A percentile compares a stretch with the other conserved stretches of the same genome.
Conservation (phyloP, 2,329 filamentous ascomycete species). For the Xylaria arbuscula region DNA sequence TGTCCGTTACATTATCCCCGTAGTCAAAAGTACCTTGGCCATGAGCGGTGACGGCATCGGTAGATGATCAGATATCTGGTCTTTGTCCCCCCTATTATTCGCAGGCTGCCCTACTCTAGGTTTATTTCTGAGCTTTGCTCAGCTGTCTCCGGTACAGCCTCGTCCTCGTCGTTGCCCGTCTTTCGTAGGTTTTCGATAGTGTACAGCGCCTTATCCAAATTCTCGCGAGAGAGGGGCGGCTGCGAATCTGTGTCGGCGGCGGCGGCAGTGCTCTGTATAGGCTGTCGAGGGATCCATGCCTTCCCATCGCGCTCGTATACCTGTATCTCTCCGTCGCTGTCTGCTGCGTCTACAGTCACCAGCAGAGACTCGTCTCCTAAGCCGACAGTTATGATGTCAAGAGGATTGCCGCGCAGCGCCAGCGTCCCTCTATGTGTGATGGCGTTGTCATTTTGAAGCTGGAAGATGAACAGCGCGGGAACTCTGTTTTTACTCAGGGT, state of each 20-base stretch:
- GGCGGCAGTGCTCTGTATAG: constrained; percentile 18
- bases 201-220: constrained; percentile 48
- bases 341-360: constrained; percentile 54
- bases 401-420: constrained; percentile 71
- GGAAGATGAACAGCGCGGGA: constrained; percentile 74
- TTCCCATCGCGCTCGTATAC: constrained; percentile 39
- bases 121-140: constrained; percentile 16
- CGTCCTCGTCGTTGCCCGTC: constrained; percentile 45
- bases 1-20: background rate
- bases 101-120: background rate
- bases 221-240: constrained; percentile 40
- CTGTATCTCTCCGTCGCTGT: constrained; percentile 40
- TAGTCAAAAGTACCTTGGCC: background rate
- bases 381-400: constrained; percentile 60
- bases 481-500: constrained; percentile 52
- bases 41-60: background rate
- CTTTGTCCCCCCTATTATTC: background rate
- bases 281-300: constrained; percentile 31
- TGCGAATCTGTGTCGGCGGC: constrained; percentile 20
- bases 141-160: constrained; percentile 19
- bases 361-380: constrained; percentile 43
- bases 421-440: constrained; percentile 64
- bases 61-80: background rate
- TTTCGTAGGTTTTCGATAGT: constrained; percentile 50
- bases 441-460: constrained; percentile 60